Percentiles rank a stretch among this genome's conserved stretches.
phyloP scores from a whole-genome alignment of 768 basidiomycete genomes.

The Pulveroboletus sp. region DNA sequence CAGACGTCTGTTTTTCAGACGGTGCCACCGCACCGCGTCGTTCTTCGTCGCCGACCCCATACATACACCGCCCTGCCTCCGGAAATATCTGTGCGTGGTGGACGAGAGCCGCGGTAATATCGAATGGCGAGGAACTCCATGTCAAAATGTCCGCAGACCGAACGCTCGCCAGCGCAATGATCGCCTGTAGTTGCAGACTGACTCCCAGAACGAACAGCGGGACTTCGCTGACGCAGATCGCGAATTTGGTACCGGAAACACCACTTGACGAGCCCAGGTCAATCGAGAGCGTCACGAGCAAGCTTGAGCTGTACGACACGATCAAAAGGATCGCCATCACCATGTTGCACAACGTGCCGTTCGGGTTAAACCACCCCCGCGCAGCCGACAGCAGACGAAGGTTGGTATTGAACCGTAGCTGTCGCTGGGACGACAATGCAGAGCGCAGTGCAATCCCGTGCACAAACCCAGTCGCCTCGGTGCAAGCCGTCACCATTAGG shows the following conservation, averaged over 20 bases:
- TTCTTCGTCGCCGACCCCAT: conserved; percentile 10
- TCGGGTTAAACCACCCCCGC: conserved; percentile 18
- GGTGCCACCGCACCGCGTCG: conserved; percentile 14
- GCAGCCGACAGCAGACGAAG: conserved; percentile 27
- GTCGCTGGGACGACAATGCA: conserved; percentile 23
- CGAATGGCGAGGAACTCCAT: conserved; percentile 33
- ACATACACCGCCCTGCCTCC: conserved; percentile 25
- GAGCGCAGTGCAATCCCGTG: conserved; percentile 29
- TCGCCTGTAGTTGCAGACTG: conserved; percentile 20
- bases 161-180: conserved; percentile 23
- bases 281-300: conserved; percentile 21
- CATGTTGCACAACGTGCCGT: conserved; percentile 19
- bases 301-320: conserved; percentile 27
- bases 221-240: conserved; percentile 21
- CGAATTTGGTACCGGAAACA: not conserved
- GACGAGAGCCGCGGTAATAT: conserved; percentile 29
- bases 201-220: conserved; percentile 30
- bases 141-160: conserved; percentile 24
- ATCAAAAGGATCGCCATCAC: conserved; percentile 29
- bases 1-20: conserved; percentile 20
- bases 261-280: conserved; percentile 15
- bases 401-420: conserved; percentile 28
- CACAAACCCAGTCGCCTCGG: conserved; percentile 28
- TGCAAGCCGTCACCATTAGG: conserved; percentile 26
- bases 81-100: conserved; percentile 22